These are phyloP conservation scores for Phragmites australis DNA, from an alignment of 176 grass and related monocot genomes.

Conservation along the genomic window DNA sequence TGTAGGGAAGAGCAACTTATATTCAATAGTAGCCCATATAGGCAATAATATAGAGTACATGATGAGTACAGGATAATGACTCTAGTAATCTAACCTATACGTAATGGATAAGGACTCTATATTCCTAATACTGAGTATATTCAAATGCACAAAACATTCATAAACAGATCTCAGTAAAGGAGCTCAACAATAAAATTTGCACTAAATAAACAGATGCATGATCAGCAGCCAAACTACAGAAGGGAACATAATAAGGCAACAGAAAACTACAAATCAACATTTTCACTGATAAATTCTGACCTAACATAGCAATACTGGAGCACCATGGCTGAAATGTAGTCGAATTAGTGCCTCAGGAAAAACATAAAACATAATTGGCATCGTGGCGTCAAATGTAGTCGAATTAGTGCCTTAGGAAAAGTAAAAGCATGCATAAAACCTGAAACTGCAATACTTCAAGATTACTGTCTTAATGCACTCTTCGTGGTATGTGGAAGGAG, in stretches of 20 bases:
- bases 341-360: background rate
- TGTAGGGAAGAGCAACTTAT: no score
- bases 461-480: background rate
- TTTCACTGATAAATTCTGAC: background rate
- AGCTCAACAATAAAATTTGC: slow-evolving; percentile 9
- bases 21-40: no score
- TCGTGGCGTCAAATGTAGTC: background rate
- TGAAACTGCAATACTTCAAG: background rate
- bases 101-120: no score
- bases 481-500: background rate
- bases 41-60: no score
- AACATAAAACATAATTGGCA: background rate
- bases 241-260: background rate
- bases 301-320: background rate
- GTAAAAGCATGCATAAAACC: background rate
- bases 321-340: background rate
- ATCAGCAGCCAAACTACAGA: background rate
- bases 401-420: background rate
- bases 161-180: background rate
- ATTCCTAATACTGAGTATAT: no score
- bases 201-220: background rate
- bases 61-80: no score
- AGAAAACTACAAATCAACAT: background rate
- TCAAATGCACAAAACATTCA: background rate
- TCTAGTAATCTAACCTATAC: no score